Evolutionary conservation across 148 eudicot species (phyloP), one percentile per base, ranked within the genome.

Genomic region (Rhododendron simsii): DNA sequence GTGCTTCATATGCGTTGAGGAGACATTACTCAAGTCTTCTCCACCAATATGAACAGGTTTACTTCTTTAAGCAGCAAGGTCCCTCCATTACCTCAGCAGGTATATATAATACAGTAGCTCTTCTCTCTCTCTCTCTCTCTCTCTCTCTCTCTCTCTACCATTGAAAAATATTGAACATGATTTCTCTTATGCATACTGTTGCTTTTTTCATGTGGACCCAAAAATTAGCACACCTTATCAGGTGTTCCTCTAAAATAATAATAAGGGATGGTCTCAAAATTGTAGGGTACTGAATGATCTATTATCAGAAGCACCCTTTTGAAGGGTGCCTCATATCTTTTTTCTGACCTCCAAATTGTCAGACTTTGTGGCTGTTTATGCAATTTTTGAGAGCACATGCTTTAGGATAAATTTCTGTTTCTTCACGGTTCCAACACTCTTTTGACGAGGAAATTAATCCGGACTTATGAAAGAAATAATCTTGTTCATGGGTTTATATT

Each of bases 1-100:
- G 94, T 91, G 98, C 96, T 85, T 95, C 98, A 0, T 93, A 87
- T 91, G 94, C 92, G 48, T 87, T 95, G 81, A 92, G 89, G 84
- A 95, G 92, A 77, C 93, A 93, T 84, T 95, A 95, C 79, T 87
- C 55, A 16, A 80, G 84, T 69, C 88, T 92, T 20, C 95, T 95
- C 26, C 86, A 91, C 81, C 93, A 90, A 35, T 95, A 90, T 85
- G 98, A 95, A 81, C 93, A 91, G 23, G 91, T 91, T 89, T 92
- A 95, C 90, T 95, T 93, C 91, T 92, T 92, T 77, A 89, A 89
- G 80, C 59, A 74, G 11, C 85, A 87, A 77, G 91, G 73, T 76
- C 87, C 94, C 84, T 53, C 35, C 80, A 51, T 85, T 83, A 1
- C 90, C 82, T 85, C 91, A 23, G 20, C 85, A 81, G 71, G 84